Percentiles rank a stretch among this genome's conserved stretches.
These are phyloP conservation scores for Fusarium proliferatum DNA, from an alignment of 2,329 filamentous ascomycete genomes.

Conservation along the genomic window DNA sequence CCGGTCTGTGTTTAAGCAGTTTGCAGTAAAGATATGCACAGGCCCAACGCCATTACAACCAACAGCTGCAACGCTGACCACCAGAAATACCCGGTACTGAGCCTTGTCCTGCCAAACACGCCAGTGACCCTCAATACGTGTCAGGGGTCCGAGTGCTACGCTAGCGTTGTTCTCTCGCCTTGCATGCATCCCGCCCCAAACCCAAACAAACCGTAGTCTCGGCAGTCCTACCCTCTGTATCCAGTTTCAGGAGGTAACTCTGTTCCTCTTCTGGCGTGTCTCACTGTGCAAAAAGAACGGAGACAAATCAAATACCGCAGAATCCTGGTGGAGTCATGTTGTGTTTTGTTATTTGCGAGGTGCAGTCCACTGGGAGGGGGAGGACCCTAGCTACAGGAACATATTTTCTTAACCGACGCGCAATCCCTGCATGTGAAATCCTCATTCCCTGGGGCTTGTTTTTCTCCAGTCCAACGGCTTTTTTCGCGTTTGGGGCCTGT, in stretches of 20 bases:
- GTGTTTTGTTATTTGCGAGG: constrained; percentile 12
- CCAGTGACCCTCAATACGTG: not conserved
- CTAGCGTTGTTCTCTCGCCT: constrained; percentile 24
- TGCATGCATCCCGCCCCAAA: not conserved
- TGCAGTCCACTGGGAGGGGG: not conserved
- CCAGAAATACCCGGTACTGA: not conserved
- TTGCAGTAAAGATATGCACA: constrained; percentile 17
- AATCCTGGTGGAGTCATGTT: constrained; percentile 13
- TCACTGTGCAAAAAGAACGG: not conserved
- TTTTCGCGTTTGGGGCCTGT: constrained; percentile 19
- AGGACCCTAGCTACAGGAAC: constrained; percentile 6
- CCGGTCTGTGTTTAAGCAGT: constrained; percentile 4
- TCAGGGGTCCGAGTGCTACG: not conserved
- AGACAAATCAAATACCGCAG: not conserved
- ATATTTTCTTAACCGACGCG: constrained; percentile 1
- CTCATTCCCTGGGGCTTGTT: not conserved
- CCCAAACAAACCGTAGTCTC: constrained; percentile 3
- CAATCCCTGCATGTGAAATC: not conserved
- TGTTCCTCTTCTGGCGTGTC: not conserved
- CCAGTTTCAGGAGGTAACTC: constrained; percentile 2
- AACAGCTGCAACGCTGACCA: not conserved
- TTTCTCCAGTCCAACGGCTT: constrained; percentile 9
- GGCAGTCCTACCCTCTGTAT: not conserved
- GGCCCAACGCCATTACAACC: not conserved
- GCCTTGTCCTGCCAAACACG: not conserved